Evolutionary conservation across 2,329 filamentous ascomycete genomes (phyloP), one percentile per base, ranked within the genome.

Genomic region (Botrytis squamosa): DNA sequence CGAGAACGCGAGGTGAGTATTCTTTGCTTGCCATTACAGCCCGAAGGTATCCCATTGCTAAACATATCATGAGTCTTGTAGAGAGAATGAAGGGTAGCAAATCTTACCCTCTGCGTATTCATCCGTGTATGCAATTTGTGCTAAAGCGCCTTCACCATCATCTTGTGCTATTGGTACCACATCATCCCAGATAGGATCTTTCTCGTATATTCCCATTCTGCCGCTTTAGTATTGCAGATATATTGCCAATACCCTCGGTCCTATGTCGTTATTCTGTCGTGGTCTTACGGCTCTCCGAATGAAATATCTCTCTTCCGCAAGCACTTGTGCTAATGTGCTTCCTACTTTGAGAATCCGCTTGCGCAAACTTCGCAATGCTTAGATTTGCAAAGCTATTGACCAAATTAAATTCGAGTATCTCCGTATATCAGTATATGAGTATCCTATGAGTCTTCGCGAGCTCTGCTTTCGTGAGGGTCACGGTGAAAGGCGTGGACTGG

Each of bases 21-120:
- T 99, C 96, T 81, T 97, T 92, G 66, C 86, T 86, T 22, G 93
- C 92, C 95, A 99, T 99, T 78, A 97, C 89, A 75, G 96, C 95
- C 75, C 96, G 92, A 71, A 99, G 89, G 83, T 98, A 99, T 63
- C 93, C 91, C 84, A 97, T 96, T 65, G 93, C 95, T 91, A 63
- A 25, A 64, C 16, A 46, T 12, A 25, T 16, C n/a, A 33, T 73
- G 71, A 76, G 64, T 29, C 29, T 38, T 33, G 64, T 40, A 49
- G 60, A 18, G 29, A 42, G 40, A 29, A 49, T 40, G 29, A 73
- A 25, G 57, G 36, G 29, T 33, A 46, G 74, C 20, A 46, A 46
- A 77, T 33, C 49, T 68, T 83, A 91, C 89, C 87, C 85, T 98
- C 95, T 76, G 91, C 89, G 82, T 99, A 99, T 76, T 96, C 92